Evolutionary conservation across 2,329 filamentous ascomycete species (phyloP).

Genomic region (Fusarium sp.): DNA sequence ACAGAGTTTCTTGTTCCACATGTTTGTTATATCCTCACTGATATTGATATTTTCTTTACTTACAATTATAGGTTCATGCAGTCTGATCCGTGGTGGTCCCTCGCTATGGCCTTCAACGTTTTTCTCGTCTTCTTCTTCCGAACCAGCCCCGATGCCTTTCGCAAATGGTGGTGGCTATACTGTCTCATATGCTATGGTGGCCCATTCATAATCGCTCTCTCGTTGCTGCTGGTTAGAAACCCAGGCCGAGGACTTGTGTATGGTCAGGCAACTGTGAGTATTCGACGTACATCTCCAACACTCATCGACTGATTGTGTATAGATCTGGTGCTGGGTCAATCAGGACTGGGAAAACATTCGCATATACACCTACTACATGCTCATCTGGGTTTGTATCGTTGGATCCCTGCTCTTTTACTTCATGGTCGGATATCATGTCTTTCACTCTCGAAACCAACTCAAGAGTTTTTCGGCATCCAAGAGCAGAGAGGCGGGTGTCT

Average conservation of each 20-base stretch:
- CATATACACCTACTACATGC: conserved; percentile 68
- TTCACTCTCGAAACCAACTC: conserved; percentile 63
- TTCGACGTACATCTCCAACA: not conserved
- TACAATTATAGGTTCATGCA: conserved; percentile 70
- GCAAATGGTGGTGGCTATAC: conserved; percentile 76
- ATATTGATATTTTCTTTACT: conserved; percentile 39
- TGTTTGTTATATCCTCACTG: conserved; percentile 59
- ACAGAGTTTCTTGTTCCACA: conserved; percentile 69
- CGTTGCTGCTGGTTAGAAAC: conserved; percentile 65
- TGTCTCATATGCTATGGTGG: conserved; percentile 73
- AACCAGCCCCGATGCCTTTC: conserved; percentile 71
- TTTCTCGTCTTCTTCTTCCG: conserved; percentile 71
- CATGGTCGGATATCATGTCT: conserved; percentile 66
- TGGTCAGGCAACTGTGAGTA: conserved; percentile 63
- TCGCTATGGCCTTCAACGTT: conserved; percentile 84
- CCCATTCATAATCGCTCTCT: conserved; percentile 71
- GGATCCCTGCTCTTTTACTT: conserved; percentile 63
- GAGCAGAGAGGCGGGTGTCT: conserved; percentile 40
- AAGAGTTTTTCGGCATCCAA: conserved; percentile 58
- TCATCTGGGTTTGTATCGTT: conserved; percentile 67
- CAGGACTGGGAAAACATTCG: conserved; percentile 62
- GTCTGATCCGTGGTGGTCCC: conserved; percentile 77
- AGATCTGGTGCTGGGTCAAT: conserved; percentile 71
- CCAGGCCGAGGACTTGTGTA: conserved; percentile 55
- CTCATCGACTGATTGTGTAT: conserved; percentile 9